Evolutionary conservation across 768 basidiomycete species (phyloP).

Genomic region (Mycena indigotica): DNA sequence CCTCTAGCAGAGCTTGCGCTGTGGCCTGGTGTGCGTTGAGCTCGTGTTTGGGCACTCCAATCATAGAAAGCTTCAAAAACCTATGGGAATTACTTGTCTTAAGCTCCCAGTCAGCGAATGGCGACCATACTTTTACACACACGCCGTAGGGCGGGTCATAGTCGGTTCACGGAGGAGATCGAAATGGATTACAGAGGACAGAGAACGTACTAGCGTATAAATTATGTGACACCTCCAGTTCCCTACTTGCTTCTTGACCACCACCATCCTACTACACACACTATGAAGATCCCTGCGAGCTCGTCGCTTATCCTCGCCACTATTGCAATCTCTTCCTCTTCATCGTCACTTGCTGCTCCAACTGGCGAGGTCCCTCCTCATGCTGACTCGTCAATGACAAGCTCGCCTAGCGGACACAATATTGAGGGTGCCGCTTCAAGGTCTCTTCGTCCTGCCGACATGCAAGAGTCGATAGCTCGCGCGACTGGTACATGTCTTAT

Average conservation of each 20-base stretch:
- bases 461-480: constrained; percentile 18
- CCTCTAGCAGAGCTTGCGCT: constrained; percentile 29
- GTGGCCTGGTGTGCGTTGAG: constrained; percentile 69
- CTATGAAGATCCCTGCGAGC: constrained; percentile 51
- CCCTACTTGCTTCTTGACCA: constrained; percentile 14
- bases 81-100: constrained; percentile 51
- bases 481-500: constrained; percentile 1
- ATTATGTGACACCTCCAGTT: constrained; percentile 2
- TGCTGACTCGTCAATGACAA: constrained; percentile 19
- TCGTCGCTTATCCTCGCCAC: constrained; percentile 50
- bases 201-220: constrained; percentile 4
- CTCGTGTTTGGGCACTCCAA: constrained; percentile 61
- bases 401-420: constrained; percentile 16
- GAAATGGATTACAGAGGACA: constrained; percentile 53
- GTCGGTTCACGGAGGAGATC: constrained; percentile 52
- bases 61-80: constrained; percentile 45
- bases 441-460: constrained; percentile 13
- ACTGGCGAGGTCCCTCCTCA: constrained; percentile 34
- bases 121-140: constrained; percentile 15
- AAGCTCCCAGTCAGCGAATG: constrained; percentile 36
- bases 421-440: constrained; percentile 14
- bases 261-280: constrained; percentile 23
- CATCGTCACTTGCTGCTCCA: constrained; percentile 48
- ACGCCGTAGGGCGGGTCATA: constrained; percentile 33
- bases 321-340: constrained; percentile 54